Evolutionary conservation across 164 flowering plant genomes (phyloP), one percentile per base, ranked within the genome.

Genomic region (Buxus sempervirens): DNA sequence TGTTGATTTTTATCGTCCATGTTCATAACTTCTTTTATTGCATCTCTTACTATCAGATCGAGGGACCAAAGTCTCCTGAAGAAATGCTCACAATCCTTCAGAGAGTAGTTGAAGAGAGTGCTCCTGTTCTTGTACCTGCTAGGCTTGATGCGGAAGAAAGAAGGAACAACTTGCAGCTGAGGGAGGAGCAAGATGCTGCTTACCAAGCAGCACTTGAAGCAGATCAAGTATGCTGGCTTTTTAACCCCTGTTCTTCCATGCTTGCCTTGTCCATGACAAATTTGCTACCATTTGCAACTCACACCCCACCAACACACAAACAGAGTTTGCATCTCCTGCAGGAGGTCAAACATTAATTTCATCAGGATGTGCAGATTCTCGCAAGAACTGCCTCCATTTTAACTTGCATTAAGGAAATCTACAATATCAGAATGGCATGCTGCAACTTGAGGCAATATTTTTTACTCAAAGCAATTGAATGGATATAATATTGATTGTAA

Each of bases 111-210:
- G 98, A 95, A 76, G 99, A 93, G 83, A 93, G 93, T 79, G 79
- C 86, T 57, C 88, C 94, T 71, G 89, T 82, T 75, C 96, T 95
- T 76, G 88, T 89, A 58, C 69, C 94, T 18, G 98, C 90, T 19
- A 83, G 99, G 75, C 80, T 89, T 74, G 98, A 95, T 53, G 95
- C 96, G 66, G 99, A 95, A 81, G 98, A 95, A 82, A 86, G 98
- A 79, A 89, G 91, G 75, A 90, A 61, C 68, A 91, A 82, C 72
- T 64, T 82, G 63, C 88, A 90, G 0, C 78, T 95, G 72, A 84
- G 99, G 78, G 99, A 95, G 81, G 99, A 95, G 79, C 99, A 95
- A 76, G 99, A 95, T 87, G 98, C 97, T 71, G 99, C 99, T 18
- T 95, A 87, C 72, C 83, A 80, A 48, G 99, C 95, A 32, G 97